Percentiles rank a stretch among this genome's conserved stretches.
phyloP scores from a whole-genome alignment of 2,329 filamentous ascomycete genomes.

The Orbilia javanica region DNA sequence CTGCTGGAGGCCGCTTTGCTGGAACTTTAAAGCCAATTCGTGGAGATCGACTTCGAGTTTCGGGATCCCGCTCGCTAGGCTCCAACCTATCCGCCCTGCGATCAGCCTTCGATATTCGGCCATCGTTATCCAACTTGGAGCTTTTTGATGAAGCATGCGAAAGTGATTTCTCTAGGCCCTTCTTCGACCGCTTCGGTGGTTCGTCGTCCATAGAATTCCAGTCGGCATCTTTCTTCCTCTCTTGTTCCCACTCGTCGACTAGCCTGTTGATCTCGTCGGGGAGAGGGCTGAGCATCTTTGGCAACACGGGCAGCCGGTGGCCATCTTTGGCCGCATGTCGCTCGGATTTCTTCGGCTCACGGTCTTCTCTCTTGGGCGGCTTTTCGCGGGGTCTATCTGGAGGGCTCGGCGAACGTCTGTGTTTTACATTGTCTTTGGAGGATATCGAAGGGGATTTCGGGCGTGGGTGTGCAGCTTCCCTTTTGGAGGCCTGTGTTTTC shows the following conservation, averaged over 20 bases:
- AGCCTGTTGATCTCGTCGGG: constrained; percentile 49
- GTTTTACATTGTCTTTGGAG: constrained; percentile 39
- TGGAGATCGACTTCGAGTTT: constrained; percentile 23
- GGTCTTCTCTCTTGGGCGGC: constrained; percentile 32
- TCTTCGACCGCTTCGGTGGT: constrained; percentile 18
- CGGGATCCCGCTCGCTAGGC: constrained; percentile 10
- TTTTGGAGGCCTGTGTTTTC: constrained; percentile 20
- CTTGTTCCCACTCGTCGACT: constrained; percentile 51
- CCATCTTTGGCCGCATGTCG: constrained; percentile 17
- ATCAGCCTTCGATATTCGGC: constrained; percentile 27
- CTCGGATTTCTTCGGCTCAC: constrained; percentile 33
- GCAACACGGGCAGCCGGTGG: constrained; percentile 16
- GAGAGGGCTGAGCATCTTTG: constrained; percentile 50
- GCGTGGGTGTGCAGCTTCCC: constrained; percentile 24
- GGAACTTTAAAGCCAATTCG: constrained; percentile 46
- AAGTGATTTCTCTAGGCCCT: constrained; percentile 14
- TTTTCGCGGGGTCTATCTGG: constrained; percentile 32
- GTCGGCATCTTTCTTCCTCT: constrained; percentile 32
- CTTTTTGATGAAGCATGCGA: constrained; percentile 6
- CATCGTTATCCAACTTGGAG: constrained; percentile 21
- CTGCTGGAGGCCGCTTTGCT: constrained; percentile 41
- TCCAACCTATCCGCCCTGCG: constrained; percentile 32
- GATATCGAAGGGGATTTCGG: constrained; percentile 30
- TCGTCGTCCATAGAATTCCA: constrained; percentile 44
- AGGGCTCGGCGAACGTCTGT: constrained; percentile 42